These are phyloP conservation scores for Cinnamomum chago DNA, from an alignment of 164 flowering plant species.

Conservation along the genomic window DNA sequence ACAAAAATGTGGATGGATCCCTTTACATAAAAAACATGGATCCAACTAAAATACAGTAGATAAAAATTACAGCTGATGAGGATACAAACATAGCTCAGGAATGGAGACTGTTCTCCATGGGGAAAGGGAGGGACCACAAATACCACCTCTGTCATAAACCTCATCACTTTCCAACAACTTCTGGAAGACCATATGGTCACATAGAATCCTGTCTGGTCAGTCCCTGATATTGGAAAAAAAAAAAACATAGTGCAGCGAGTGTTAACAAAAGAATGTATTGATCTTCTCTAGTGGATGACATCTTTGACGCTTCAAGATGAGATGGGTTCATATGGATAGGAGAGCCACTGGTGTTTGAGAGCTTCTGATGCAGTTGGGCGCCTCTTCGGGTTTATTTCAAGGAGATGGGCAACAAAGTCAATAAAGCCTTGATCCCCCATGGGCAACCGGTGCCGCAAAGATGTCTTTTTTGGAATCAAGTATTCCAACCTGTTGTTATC, in stretches of 20 bases:
- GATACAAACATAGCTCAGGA: constrained; percentile 20
- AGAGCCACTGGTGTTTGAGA: constrained; percentile 91
- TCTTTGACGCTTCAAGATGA: constrained; percentile 49
- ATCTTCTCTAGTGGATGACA: background rate
- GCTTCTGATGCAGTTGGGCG: constrained; percentile 95
- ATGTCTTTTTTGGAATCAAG: constrained; percentile 90
- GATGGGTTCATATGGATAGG: constrained; percentile 93
- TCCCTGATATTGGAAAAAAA: background rate
- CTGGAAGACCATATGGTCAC: background rate
- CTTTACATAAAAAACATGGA: constrained; percentile 22
- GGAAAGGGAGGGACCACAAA: background rate
- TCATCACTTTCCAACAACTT: background rate
- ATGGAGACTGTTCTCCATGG: background rate
- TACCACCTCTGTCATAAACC: constrained; percentile 6
- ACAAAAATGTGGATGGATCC: constrained; percentile 33
- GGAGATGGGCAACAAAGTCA: constrained; percentile 81
- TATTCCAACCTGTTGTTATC: constrained; percentile 84
- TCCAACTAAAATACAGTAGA: constrained; percentile 13
- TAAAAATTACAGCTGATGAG: constrained; percentile 21
- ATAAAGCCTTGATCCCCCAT: constrained; percentile 97
- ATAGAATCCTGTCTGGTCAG: background rate
- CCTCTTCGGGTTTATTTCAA: constrained; percentile 84
- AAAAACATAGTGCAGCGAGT: background rate
- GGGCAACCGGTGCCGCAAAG: constrained; percentile 84
- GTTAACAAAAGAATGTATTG: background rate